Percentiles rank a stretch among this genome's conserved stretches.
Conservation (phyloP, 2,329 filamentous ascomycete species). For the Phoma sp. region DNA sequence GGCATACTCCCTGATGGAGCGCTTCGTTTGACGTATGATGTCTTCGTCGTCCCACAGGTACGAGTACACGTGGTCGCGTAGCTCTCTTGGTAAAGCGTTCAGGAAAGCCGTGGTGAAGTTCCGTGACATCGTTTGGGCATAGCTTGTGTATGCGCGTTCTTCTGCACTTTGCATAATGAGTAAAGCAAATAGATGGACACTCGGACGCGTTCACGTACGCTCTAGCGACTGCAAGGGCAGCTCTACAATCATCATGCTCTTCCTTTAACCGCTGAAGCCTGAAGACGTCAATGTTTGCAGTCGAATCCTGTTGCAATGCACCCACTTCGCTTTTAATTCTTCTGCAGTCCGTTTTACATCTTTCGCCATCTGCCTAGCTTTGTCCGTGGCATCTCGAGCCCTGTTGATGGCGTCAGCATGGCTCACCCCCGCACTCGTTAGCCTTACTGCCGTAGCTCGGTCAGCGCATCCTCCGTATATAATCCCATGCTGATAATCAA, state of each 20-base stretch:
- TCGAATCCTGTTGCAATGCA: neutral
- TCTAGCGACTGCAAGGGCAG: conserved; percentile 54
- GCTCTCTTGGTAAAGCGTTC: conserved; percentile 8
- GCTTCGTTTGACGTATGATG: conserved; percentile 16
- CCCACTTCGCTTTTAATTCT: conserved; percentile 2
- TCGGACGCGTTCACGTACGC: conserved; percentile 56
- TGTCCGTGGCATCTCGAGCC: neutral
- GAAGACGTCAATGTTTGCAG: neutral
- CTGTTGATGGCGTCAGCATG: neutral
- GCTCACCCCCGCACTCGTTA: neutral
- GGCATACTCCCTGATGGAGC: conserved; percentile 9
- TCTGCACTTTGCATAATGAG: neutral
- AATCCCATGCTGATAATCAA: neutral
- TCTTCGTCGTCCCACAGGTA: conserved; percentile 15
- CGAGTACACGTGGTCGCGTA: conserved; percentile 14
- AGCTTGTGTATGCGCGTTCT: conserved; percentile 7
- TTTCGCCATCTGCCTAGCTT: neutral
- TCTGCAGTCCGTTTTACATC: neutral
- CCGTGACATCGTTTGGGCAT: conserved; percentile 2
- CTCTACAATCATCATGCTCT: conserved; percentile 5
- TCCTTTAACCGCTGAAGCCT: conserved; percentile 5
- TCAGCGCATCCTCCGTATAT: neutral
- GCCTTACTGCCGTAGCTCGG: neutral
- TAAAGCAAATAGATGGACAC: neutral
- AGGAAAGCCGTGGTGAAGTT: conserved; percentile 6